phyloP scores from a whole-genome alignment of 139 green algal genomes.

The Haematococcus sp. region DNA sequence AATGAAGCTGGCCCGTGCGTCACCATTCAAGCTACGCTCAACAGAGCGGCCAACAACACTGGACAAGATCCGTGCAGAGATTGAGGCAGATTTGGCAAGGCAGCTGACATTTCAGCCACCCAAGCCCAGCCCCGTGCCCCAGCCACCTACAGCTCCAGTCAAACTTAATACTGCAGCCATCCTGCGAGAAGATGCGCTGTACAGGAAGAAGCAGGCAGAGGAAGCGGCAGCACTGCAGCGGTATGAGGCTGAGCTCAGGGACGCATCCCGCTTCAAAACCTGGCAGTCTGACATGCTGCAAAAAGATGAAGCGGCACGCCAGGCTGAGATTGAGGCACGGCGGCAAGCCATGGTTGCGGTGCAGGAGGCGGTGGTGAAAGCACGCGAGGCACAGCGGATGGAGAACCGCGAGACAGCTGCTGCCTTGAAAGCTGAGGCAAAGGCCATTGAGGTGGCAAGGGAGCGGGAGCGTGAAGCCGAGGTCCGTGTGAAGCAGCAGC shows the following conservation, averaged over 20 bases:
- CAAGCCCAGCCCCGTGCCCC: constrained; percentile 34
- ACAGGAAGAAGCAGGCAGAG: constrained; percentile 67
- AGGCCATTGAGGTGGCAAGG: constrained; percentile 38
- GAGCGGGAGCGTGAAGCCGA: constrained; percentile 43
- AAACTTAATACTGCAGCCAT: constrained; percentile 73
- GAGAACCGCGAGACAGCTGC: constrained; percentile 34
- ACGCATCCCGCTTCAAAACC: constrained; percentile 51
- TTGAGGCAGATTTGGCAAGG: constrained; percentile 43
- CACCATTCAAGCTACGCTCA: constrained; percentile 54
- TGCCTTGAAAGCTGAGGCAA: constrained; percentile 37
- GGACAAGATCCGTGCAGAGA: constrained; percentile 52
- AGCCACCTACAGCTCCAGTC: constrained; percentile 44
- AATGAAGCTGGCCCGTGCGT: constrained; percentile 18
- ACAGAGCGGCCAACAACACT: constrained; percentile 64
- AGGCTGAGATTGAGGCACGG: constrained; percentile 31
- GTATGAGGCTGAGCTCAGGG: constrained; percentile 70
- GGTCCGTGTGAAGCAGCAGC: constrained; percentile 31
- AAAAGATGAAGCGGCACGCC: constrained; percentile 39
- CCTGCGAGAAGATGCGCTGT: constrained; percentile 75
- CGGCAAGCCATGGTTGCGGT: constrained; percentile 35
- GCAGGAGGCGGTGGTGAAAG: constrained; percentile 28
- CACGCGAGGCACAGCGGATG: constrained; percentile 21
- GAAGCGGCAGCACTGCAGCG: constrained; percentile 57
- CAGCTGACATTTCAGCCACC: constrained; percentile 44
- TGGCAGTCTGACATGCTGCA: constrained; percentile 47